Evolutionary conservation across 2,329 filamentous ascomycete genomes (phyloP), one percentile per base, ranked within the genome.

Genomic region (Chaetoscypha palmicola): DNA sequence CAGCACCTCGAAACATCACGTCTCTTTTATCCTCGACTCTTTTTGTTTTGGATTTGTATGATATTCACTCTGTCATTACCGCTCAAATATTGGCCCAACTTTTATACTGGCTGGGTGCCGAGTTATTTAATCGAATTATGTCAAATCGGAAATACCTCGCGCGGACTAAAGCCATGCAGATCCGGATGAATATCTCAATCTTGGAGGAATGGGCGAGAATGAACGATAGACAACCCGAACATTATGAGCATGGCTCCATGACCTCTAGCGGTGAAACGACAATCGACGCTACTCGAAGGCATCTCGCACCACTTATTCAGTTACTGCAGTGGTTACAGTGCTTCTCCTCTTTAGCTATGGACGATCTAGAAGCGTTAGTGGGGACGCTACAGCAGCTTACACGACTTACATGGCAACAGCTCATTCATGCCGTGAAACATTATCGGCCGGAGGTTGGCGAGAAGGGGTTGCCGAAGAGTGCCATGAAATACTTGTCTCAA

Each of bases 141-240:
- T 91, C 86, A 22, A 96, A 94, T 59, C 80, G 88, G 52, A 90
- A 91, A 62, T 98, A 96, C 59, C 73, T 98, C 8, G 91, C 92
- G 4, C 78, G 92, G 41, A 98, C 92, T 14, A 98, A 98, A 65
- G 92, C 92, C 3, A 98, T 98, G 92, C 92, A 98, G 64, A 97
- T 98, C 56, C 86, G 92, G 54, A 97, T 98, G 90, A 98, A 98
- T 62, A 81, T 98, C 5, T 97, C 92, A 0, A 83, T 82, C 5
- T 70, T 98, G 16, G 92, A 98, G 64, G 92, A 98, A 60, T 98
- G 92, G 92, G 91, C 92, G 1, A 77, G 91, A 22, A 76, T 79
- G 12, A 98, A 98, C 66, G 97, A 95, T 62, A 79, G 92, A 21
- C 83, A 94, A 55, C 89, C 92, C 1, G 92, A 97, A 61, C 91